A percentile compares a stretch with the other conserved stretches of the same genome.
These are phyloP conservation scores for Cladorrhinum sp. DNA, from an alignment of 2,329 filamentous ascomycete genomes.

Conservation along the genomic window DNA sequence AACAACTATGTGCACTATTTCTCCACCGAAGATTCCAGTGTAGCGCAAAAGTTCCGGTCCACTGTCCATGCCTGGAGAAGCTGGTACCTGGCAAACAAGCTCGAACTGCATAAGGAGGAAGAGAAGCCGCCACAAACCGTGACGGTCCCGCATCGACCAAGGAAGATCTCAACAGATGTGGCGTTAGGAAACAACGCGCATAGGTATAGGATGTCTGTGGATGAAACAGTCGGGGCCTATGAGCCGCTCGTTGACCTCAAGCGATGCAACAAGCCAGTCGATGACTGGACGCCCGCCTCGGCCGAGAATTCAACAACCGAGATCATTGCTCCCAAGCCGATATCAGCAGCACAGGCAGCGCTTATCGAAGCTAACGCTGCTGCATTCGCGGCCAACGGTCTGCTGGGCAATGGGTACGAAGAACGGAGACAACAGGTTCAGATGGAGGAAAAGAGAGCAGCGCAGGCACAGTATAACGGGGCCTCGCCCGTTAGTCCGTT, in stretches of 20 bases:
- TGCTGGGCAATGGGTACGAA: constrained; percentile 50
- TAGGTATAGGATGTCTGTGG: constrained; percentile 40
- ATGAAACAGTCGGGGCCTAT: constrained; percentile 59
- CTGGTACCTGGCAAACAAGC: constrained; percentile 80
- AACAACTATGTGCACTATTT: constrained; percentile 93
- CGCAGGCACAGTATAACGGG: constrained; percentile 12
- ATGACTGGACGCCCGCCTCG: constrained; percentile 38
- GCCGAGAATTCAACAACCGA: constrained; percentile 17
- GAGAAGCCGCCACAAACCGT: constrained; percentile 32
- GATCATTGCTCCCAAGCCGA: constrained; percentile 12
- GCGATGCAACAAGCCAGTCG: constrained; percentile 52
- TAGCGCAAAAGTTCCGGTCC: constrained; percentile 67
- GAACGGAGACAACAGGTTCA: constrained; percentile 41
- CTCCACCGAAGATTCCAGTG: constrained; percentile 66
- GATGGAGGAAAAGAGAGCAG: constrained; percentile 23
- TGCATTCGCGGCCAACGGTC: constrained; percentile 49
- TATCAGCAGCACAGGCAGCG: constrained; percentile 33
- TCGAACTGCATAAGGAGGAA: constrained; percentile 33
- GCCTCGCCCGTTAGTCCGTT: constrained; percentile 42
- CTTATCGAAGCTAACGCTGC: constrained; percentile 36
- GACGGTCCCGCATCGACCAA: constrained; percentile 28
- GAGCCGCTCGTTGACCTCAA: constrained; percentile 64
- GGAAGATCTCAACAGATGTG: constrained; percentile 33
- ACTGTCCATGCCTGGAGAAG: constrained; percentile 80
- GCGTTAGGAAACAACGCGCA: constrained; percentile 32